Conservation (phyloP, 2,329 filamentous ascomycete genomes). For the Pseudogymnoascus destructans region DNA sequence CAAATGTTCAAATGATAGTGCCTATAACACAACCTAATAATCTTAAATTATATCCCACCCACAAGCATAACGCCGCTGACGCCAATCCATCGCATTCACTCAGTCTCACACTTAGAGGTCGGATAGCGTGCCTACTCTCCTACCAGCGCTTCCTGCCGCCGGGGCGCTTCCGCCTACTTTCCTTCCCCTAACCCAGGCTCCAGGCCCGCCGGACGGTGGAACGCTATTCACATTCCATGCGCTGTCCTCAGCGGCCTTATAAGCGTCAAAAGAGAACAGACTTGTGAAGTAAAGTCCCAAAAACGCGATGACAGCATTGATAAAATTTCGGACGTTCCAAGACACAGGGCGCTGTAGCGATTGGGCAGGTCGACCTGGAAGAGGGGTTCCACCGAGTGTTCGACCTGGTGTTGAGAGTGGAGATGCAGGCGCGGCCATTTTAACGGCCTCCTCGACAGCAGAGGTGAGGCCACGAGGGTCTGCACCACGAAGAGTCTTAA, state of each 20-base stretch:
- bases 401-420: constrained; percentile 44
- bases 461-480: constrained; percentile 63
- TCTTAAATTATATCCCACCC: not conserved
- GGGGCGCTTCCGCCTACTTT: not conserved
- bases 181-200: constrained; percentile 3
- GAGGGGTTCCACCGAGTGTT: constrained; percentile 39
- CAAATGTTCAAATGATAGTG: constrained; percentile 3
- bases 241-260: constrained; percentile 42
- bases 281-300: constrained; percentile 49
- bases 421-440: constrained; percentile 33
- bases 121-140: not conserved
- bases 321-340: constrained; percentile 31
- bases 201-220: not conserved
- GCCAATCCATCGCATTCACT: not conserved
- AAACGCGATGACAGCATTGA: constrained; percentile 40
- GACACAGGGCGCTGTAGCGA: constrained; percentile 19
- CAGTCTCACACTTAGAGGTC: not conserved
- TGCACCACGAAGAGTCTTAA: constrained; percentile 69
- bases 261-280: constrained; percentile 50
- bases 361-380: constrained; percentile 19
- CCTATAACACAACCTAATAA: not conserved
- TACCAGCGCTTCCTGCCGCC: not conserved
- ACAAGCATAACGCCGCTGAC: not conserved
- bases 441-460: constrained; percentile 59
- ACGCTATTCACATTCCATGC: not conserved